phyloP scores from a whole-genome alignment of 2,329 filamentous ascomycete genomes.

The Ophioceras dolichostomum region DNA sequence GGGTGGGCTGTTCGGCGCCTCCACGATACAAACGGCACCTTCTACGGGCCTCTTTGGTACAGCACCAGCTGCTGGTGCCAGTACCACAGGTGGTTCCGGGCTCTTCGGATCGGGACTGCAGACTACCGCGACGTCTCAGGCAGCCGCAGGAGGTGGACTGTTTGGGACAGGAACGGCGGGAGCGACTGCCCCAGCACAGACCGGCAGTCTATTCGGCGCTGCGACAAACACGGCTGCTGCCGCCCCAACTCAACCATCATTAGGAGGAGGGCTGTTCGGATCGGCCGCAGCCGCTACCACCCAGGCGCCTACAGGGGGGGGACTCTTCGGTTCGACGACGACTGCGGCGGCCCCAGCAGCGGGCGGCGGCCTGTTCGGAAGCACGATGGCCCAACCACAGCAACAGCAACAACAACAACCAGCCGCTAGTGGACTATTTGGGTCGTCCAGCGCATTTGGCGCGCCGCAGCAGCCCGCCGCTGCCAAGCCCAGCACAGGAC shows the following conservation, averaged over 20 bases:
- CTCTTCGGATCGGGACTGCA: no score
- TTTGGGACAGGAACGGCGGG: slow-evolving; percentile 7
- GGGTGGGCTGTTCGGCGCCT: slow-evolving; percentile 23
- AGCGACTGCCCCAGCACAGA: slow-evolving; percentile 7
- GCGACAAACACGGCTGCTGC: slow-evolving; percentile 8
- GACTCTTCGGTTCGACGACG: slow-evolving; percentile 5
- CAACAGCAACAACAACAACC: slow-evolving; percentile 14
- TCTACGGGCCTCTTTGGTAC: slow-evolving; percentile 7
- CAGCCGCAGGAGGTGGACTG: slow-evolving; percentile 7
- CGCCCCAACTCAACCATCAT: slow-evolving; percentile 5
- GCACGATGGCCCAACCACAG: slow-evolving; percentile 5
- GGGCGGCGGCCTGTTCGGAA: slow-evolving; percentile 5
- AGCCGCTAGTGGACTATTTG: slow-evolving; percentile 9
- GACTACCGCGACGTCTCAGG: slow-evolving; percentile 8
- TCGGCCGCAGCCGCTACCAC: slow-evolving; percentile 8
- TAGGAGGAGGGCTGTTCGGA: slow-evolving; percentile 18
- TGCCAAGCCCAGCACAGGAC: background rate
- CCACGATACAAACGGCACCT: slow-evolving; percentile 2
- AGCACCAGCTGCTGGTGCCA: background rate
- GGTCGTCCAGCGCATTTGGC: no score
- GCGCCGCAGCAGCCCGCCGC: slow-evolving; percentile 1
- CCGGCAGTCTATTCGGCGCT: slow-evolving; percentile 17
- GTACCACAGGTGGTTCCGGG: no score
- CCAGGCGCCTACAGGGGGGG: slow-evolving; percentile 3
- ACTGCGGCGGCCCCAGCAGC: background rate